A percentile compares a stretch with the other conserved stretches of the same genome.
Evolutionary conservation across 768 basidiomycete species (phyloP).

Genomic region (Rhizopogon vinicolor): DNA sequence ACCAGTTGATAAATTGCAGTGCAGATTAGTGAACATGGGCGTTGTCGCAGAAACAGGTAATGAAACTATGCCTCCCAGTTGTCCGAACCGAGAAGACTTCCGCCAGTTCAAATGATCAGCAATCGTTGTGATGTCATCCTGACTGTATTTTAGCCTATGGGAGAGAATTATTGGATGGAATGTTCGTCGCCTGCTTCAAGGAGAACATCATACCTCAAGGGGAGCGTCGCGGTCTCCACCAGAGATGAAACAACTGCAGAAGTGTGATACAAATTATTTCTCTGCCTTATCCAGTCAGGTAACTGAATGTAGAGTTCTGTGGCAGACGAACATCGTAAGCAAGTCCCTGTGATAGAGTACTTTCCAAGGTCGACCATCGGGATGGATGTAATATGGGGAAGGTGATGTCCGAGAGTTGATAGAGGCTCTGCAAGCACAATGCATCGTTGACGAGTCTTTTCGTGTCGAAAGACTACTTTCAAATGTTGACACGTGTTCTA

Average conservation of each 20-base stretch:
- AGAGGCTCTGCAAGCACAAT: slow-evolving; percentile 46
- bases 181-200: neutral
- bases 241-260: slow-evolving; percentile 58
- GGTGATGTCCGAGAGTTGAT: slow-evolving; percentile 44
- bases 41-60: slow-evolving; percentile 22
- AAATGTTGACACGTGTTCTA: slow-evolving; percentile 7
- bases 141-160: slow-evolving; percentile 29
- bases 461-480: slow-evolving; percentile 29
- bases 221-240: slow-evolving; percentile 54
- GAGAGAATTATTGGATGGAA: neutral
- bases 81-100: slow-evolving; percentile 47
- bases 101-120: slow-evolving; percentile 49
- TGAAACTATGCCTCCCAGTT: slow-evolving; percentile 54
- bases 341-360: slow-evolving; percentile 21
- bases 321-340: slow-evolving; percentile 17
- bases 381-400: slow-evolving; percentile 46
- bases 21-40: slow-evolving; percentile 20
- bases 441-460: slow-evolving; percentile 58
- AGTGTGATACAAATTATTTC: slow-evolving; percentile 37
- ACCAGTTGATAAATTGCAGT: slow-evolving; percentile 40
- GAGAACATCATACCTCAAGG: slow-evolving; percentile 42
- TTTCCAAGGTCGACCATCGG: slow-evolving; percentile 32
- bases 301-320: slow-evolving; percentile 19
- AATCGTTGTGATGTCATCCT: slow-evolving; percentile 39
- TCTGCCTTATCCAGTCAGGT: slow-evolving; percentile 18